Percentiles rank a stretch among this genome's conserved stretches.
Conservation (phyloP, 2,329 filamentous ascomycete species). For the Thielaviopsis musarum region DNA sequence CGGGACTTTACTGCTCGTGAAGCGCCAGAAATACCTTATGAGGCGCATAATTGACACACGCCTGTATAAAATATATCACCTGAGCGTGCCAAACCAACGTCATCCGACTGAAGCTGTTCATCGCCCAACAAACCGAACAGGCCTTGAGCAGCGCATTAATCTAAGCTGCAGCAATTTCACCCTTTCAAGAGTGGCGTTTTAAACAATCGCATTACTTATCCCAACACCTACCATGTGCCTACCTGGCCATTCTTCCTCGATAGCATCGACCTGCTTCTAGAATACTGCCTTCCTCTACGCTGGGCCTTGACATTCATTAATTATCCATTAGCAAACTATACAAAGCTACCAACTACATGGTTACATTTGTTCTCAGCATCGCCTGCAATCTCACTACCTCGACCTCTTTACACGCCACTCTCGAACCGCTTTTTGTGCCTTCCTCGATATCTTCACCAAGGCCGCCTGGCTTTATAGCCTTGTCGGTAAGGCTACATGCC, state of each 20-base stretch:
- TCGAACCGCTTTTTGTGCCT: neutral
- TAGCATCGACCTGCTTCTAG: neutral
- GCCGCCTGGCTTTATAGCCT: neutral
- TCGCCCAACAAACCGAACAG: neutral
- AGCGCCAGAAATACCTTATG: neutral
- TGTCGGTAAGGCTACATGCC: constrained; percentile 2
- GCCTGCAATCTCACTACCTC: neutral
- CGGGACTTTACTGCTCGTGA: neutral
- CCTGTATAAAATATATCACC: too few relatives aligned
- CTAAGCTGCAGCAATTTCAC: neutral
- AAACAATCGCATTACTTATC: neutral
- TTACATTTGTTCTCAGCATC: neutral
- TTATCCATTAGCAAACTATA: neutral
- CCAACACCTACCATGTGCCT: neutral
- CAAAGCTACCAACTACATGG: neutral
- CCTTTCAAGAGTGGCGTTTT: neutral
- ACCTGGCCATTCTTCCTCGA: neutral
- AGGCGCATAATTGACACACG: too few relatives aligned
- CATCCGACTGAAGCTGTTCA: neutral
- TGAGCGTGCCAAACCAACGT: neutral
- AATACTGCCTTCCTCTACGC: neutral
- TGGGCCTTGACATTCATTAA: neutral
- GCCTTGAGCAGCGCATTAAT: neutral
- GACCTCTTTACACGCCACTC: neutral
- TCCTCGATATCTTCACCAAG: neutral